Evolutionary conservation across 768 basidiomycete genomes (phyloP), one percentile per base, ranked within the genome.

Genomic region (Favolaschia claudopus): DNA sequence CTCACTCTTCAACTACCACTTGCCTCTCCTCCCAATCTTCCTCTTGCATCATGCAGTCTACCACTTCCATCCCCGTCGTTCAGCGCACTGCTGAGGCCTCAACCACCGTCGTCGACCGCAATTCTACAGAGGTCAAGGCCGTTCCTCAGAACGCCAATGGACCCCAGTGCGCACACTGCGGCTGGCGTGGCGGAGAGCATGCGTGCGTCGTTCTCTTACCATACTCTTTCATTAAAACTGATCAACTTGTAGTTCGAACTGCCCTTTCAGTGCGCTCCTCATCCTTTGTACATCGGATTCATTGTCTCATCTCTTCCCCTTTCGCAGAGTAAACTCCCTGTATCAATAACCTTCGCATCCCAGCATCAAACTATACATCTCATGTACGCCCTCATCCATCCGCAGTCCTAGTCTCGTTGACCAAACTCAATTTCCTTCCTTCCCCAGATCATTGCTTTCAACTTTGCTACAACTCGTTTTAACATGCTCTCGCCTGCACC

Each of bases 141-240:
- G 75, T 28, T 12, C 54, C 48, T 32, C 70, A 79, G 49, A 76
- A 84, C 76, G 77, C 80, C 66, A 85, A 82, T 77, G 79, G 84
- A n/a, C 88, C 89, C 58, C 88, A 89, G 71, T 91, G 89, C 76
- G 89, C 88, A 79, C 88, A 89, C 71, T 91, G 89, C 62, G 88
- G 88, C 65, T 88, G 80, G 79, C 85, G 89, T 66, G 88, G 88
- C 34, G 69, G 77, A 40, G 39, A 31, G 15, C 59, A 61, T 14
- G 59, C 50, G 52, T 54, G 15, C 39, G 39, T 42, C 20, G 48
- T 58, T 32, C 24, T 24, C 17, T 45, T 19, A 12, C 17, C 29
- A 17, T 3, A 13, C 5, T 49, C 5, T 29, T 13, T 28, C n/a
- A 24, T 20, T 46, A 10, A 38, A 2, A 14, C 8, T 12, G n/a